Percentiles rank a stretch among this genome's conserved stretches.
These are phyloP conservation scores for Xerocomus potaroensis DNA, from an alignment of 768 basidiomycete species.

Conservation along the genomic window DNA sequence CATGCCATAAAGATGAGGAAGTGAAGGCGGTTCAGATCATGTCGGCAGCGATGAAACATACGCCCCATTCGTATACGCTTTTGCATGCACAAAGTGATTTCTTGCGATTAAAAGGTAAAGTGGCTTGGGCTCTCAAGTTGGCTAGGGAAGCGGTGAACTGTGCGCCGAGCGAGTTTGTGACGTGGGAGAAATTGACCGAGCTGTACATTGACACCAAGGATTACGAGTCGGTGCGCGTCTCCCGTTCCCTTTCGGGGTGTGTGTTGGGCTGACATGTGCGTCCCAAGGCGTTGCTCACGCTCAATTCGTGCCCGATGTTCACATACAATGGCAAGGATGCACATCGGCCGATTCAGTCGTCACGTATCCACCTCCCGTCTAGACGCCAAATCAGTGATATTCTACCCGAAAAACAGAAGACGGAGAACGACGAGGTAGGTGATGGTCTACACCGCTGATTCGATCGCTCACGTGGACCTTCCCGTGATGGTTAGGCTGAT, in stretches of 20 bases:
- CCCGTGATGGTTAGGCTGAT: conserved; percentile 59
- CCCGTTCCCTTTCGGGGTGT: background rate
- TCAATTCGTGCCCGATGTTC: conserved; percentile 99
- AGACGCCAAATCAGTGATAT: conserved; percentile 85
- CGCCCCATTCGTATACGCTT: conserved; percentile 90
- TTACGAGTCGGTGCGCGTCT: conserved; percentile 57
- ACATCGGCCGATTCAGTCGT: conserved; percentile 77
- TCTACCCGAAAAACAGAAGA: conserved; percentile 76
- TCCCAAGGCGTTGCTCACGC: conserved; percentile 70
- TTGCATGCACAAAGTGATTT: conserved; percentile 96
- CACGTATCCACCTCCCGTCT: conserved; percentile 81
- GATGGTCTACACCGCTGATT: no score
- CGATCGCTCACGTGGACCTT: no score
- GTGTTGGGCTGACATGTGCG: background rate
- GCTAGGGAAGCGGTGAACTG: conserved; percentile 96
- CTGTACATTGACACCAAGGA: conserved; percentile 88
- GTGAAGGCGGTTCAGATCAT: conserved; percentile 98
- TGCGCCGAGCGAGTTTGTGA: conserved; percentile 97
- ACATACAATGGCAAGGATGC: conserved; percentile 96
- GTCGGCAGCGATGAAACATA: conserved; percentile 73
- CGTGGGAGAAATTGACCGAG: conserved; percentile 97
- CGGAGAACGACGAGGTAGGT: conserved; percentile 78
- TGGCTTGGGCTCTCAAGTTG: conserved; percentile 86
- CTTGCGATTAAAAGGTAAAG: conserved; percentile 76
- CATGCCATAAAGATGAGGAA: conserved; percentile 80